phyloP scores from a whole-genome alignment of 495 filamentous ascomycete genomes.

The Penicillium bovifimosum region DNA sequence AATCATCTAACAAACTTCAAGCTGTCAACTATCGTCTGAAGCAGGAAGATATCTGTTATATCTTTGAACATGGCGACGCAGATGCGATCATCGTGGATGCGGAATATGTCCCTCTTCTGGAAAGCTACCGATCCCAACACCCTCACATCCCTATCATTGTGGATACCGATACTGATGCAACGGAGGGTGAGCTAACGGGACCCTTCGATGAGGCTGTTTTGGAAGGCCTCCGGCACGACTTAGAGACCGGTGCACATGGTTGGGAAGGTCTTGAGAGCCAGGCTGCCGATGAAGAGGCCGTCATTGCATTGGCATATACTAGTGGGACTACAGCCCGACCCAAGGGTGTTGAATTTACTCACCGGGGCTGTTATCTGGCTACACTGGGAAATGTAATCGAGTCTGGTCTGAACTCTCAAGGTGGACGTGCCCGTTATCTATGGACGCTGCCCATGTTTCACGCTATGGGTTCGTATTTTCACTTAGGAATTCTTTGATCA shows the following conservation, averaged over 20 bases:
- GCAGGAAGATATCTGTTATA: constrained; percentile 81
- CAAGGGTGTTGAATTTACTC: constrained; percentile 91
- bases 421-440: constrained; percentile 69
- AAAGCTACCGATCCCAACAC: constrained; percentile 52
- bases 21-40: constrained; percentile 90
- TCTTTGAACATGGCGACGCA: constrained; percentile 77
- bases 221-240: constrained; percentile 72
- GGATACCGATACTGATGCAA: constrained; percentile 79
- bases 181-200: constrained; percentile 65
- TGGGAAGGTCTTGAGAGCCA: constrained; percentile 74
- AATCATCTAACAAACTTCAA: constrained; percentile 10
- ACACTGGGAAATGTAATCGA: constrained; percentile 83
- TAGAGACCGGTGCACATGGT: constrained; percentile 53
- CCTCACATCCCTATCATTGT: constrained; percentile 64
- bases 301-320: constrained; percentile 85
- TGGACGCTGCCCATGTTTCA: constrained; percentile 98
- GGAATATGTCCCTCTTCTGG: constrained; percentile 68
- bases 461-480: constrained; percentile 57
- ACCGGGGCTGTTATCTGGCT: constrained; percentile 81
- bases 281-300: constrained; percentile 65
- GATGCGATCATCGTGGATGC: constrained; percentile 84
- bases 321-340: constrained; percentile 88
- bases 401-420: constrained; percentile 68
- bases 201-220: constrained; percentile 80
- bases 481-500: neutral